Conservation (phyloP, 2,329 filamentous ascomycete species). For the Alternaria novae-zelandiae region DNA sequence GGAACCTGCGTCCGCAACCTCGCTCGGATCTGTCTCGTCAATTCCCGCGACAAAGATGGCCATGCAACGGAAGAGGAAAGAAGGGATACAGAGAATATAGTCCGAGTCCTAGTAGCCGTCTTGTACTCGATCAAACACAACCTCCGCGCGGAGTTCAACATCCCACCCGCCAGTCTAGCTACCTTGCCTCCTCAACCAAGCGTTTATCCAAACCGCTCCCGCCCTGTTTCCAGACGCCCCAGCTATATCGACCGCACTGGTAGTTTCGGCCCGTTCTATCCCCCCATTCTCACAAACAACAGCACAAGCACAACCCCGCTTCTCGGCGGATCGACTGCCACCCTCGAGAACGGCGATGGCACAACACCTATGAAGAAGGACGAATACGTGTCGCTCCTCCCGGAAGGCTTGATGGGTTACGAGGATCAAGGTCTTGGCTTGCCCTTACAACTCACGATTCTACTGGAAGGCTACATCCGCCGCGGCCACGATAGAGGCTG, state of each 20-base stretch:
- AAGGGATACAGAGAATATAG: conserved; percentile 64
- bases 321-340: conserved; percentile 25
- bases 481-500: conserved; percentile 62
- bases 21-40: conserved; percentile 62
- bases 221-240: conserved; percentile 28
- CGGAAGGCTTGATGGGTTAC: conserved; percentile 56
- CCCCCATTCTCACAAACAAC: not conserved
- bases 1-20: conserved; percentile 67
- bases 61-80: conserved; percentile 50
- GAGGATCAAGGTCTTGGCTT: conserved; percentile 66
- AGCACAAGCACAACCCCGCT: conserved; percentile 27
- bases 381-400: conserved; percentile 60
- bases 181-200: conserved; percentile 23
- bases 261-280: conserved; percentile 2
- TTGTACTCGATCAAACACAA: conserved; percentile 70
- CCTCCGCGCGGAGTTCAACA: conserved; percentile 65
- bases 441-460: conserved; percentile 66
- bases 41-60: conserved; percentile 43
- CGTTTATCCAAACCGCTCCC: conserved; percentile 21
- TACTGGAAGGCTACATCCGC: conserved; percentile 66
- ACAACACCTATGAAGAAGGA: conserved; percentile 46
- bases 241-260: conserved; percentile 34
- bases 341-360: conserved; percentile 33
- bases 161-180: conserved; percentile 47
- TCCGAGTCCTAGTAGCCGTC: conserved; percentile 66